Evolutionary conservation across 176 grass and related monocot genomes (phyloP), one percentile per base, ranked within the genome.

Genomic region (Zea luxurians): DNA sequence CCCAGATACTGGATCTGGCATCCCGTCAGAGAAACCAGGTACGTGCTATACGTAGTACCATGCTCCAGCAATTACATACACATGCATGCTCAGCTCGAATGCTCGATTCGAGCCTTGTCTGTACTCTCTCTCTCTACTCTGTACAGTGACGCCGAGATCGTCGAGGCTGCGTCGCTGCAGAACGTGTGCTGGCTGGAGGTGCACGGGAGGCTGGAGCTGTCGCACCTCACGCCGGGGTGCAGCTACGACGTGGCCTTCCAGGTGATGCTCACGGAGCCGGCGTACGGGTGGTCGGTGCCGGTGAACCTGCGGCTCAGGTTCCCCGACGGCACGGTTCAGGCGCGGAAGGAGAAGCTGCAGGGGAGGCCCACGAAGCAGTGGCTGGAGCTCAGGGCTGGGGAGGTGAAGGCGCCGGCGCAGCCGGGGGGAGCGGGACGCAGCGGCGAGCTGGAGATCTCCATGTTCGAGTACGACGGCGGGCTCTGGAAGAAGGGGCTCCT

Each of bases 101-200:
- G 27, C 27, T 27, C 27, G 27, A 27, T 27, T 27, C 27, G 27
- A 27, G 27, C 27, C 27, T 0, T 27, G 27, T 27, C 27, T 27
- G 27, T 27, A 27, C 27, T 27, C 27, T 27, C 27, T 27, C 27
- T 1, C 27, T 27, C 27, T 27, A 27, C 27, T 27, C 27, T 27
- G 27, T 27, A 27, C 27, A 81, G 74, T 0, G 79, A 78, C 1
- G 12, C 34, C n/a, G 66, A 83, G 43, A 69, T 88, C 5, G 73
- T 88, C 5, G 86, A 92, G 63, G 72, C 65, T 4, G 86, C 10
- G 43, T 80, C 66, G 27, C 83, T 89, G 59, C 35, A 18, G 67
- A 49, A 65, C 2, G 90, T 89, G 9, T 92, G 90, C 61, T 92
- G 90, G 90, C 50, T 92, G 53, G 90, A 92, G 78, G 55, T 89